Conservation (phyloP, 345 rosid genomes). For the Limnanthes douglasii region DNA sequence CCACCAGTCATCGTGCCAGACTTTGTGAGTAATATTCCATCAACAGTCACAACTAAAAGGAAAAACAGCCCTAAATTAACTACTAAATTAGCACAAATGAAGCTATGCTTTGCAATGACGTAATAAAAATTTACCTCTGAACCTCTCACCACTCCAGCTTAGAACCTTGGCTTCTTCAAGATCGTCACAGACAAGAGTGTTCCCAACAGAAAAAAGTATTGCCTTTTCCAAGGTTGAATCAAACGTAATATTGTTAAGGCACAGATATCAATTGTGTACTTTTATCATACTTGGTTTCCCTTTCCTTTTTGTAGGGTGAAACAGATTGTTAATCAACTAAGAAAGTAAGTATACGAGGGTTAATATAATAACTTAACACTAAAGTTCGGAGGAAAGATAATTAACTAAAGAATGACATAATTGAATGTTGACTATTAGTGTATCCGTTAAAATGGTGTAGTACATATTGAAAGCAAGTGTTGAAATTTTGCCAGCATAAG, state of each 20-base stretch:
- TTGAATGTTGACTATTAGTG: no score
- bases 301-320: no score
- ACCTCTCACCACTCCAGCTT: constrained; percentile 91
- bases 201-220: constrained; percentile 88
- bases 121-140: constrained; percentile 40
- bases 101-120: constrained; percentile 6
- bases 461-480: no score
- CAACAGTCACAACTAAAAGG: constrained; percentile 82
- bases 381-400: no score
- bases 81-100: constrained; percentile 4
- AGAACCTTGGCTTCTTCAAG: constrained; percentile 93
- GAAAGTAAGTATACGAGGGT: no score
- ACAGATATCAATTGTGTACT: constrained; percentile 6
- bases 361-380: no score
- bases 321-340: no score
- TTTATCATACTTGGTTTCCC: background rate
- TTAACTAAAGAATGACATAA: no score
- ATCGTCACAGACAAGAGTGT: constrained; percentile 88
- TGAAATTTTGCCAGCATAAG: no score
- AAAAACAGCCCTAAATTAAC: constrained; percentile 7
- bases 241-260: constrained; percentile 71
- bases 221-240: constrained; percentile 89
- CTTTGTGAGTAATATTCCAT: constrained; percentile 85
- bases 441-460: no score
- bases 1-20: constrained; percentile 99